Evolutionary conservation across 345 rosid species (phyloP), one percentile per base, ranked within the genome.

Genomic region (Boechera divaricarpa): DNA sequence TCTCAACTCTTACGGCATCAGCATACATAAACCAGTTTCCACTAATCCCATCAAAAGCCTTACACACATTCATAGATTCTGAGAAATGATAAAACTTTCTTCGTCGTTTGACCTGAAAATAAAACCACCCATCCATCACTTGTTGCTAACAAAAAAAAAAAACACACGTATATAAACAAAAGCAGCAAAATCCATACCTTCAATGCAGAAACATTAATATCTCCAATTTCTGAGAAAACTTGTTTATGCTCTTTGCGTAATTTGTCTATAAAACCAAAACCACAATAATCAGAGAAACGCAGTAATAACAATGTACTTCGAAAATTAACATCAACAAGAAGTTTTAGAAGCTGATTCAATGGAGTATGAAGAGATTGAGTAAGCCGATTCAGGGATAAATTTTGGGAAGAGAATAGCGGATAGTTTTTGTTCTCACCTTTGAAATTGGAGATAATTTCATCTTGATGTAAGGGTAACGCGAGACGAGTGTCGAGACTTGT

Each of bases 401-500:
- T 69, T 57, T 33, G 16, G 15, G 48, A 18, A 12, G 24, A 21
- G 24, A 21, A 21, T 21, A 21, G 24, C 24, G 24, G 24, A 21
- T 21, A 21, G 24, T 21, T 35, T 41, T 11, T 41, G 89, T 89
- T 85, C 57, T 33, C 29, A 72, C 73, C 59, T 81, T 38, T 54
- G 68, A 91, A 84, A 77, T 90, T 91, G 58, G 82, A 76, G 41
- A 90, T 85, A 52, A 86, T 85, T 63, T 90, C 91, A 63, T 85
- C 52, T 32, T 39, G 52, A 70, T 87, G 77, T 76, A 87, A 84
- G 65, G 42, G 45, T 70, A 85, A 6, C 12, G 72, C 86, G 38
- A 91, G 78, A 84, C 81, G 86, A 45, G 97, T 91, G 24, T 75
- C 84, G 57, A 94, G 82, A 10, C 11, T 85, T 16, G 94, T 90